Conservation (phyloP, 192 early-diverging fungal genomes). For the Mycoemilia scoparia region DNA sequence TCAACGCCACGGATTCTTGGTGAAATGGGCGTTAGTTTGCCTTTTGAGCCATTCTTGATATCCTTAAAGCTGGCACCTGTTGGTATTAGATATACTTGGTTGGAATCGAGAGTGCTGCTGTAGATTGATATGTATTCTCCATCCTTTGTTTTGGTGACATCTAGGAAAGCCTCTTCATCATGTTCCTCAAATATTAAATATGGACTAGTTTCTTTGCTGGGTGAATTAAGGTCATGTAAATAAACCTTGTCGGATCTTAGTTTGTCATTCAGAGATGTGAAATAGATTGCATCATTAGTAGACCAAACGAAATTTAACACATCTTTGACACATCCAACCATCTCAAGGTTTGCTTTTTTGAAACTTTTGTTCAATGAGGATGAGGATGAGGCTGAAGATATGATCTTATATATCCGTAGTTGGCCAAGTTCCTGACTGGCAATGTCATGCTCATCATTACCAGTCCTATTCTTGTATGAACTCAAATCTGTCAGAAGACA, state of each 20-base stretch:
- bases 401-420: no score
- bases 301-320: constrained; percentile 52
- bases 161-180: constrained; percentile 49
- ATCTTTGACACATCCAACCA: constrained; percentile 18
- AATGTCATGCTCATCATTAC: no score
- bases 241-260: constrained; percentile 41
- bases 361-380: no score
- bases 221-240: constrained; percentile 8
- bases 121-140: constrained; percentile 45
- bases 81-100: constrained; percentile 40
- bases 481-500: constrained; percentile 11
- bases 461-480: no score
- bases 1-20: constrained; percentile 37
- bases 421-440: no score
- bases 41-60: no score
- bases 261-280: constrained; percentile 48
- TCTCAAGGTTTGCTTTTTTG: constrained; percentile 7
- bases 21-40: constrained; percentile 29
- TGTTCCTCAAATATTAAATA: constrained; percentile 30
- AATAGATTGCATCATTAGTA: constrained; percentile 34
- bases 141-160: constrained; percentile 59
- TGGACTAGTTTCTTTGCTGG: constrained; percentile 3
- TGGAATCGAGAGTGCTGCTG: constrained; percentile 50
- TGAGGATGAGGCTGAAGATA: no score
- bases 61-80: constrained; percentile 7